These are phyloP conservation scores for Leccinum subtestaceum DNA, from an alignment of 768 basidiomycete genomes.

Conservation along the genomic window DNA sequence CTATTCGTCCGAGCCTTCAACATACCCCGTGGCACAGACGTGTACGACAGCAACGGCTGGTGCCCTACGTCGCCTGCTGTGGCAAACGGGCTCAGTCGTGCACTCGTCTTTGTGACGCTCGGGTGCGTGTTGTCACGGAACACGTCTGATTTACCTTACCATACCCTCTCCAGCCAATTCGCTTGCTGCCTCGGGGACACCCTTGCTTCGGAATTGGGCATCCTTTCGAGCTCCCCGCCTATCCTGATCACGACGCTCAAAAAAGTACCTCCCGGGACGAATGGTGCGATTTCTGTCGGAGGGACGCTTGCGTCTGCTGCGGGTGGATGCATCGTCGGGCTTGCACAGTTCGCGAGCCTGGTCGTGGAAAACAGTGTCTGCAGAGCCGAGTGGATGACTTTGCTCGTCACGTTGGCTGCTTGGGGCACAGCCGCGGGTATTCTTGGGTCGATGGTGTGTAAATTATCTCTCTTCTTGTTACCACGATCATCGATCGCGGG, in stretches of 20 bases:
- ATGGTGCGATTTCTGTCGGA: constrained; percentile 76
- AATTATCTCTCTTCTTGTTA: not conserved
- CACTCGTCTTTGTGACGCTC: constrained; percentile 58
- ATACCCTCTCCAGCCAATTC: constrained; percentile 62
- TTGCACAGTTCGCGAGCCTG: constrained; percentile 49
- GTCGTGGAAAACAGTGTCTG: constrained; percentile 74
- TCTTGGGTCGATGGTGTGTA: constrained; percentile 73
- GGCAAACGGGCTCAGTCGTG: constrained; percentile 53
- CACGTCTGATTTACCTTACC: not conserved
- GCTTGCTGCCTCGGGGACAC: constrained; percentile 90
- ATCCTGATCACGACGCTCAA: constrained; percentile 76
- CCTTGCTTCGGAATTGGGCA: constrained; percentile 90
- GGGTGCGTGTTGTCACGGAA: constrained; percentile 48
- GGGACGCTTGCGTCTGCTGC: constrained; percentile 71
- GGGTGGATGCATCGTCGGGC: constrained; percentile 76
- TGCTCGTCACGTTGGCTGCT: constrained; percentile 42
- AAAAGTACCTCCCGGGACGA: constrained; percentile 83
- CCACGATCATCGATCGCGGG: not conserved
- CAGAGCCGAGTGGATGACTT: constrained; percentile 78
- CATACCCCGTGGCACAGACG: constrained; percentile 11
- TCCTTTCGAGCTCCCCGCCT: constrained; percentile 68
- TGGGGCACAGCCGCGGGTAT: constrained; percentile 71
- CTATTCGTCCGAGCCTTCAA: constrained; percentile 12
- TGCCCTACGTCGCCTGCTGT: constrained; percentile 54
- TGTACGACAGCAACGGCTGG: constrained; percentile 49